Evolutionary conservation across 805 yeast species (phyloP).

Genomic region (Candida broadrunensis): DNA sequence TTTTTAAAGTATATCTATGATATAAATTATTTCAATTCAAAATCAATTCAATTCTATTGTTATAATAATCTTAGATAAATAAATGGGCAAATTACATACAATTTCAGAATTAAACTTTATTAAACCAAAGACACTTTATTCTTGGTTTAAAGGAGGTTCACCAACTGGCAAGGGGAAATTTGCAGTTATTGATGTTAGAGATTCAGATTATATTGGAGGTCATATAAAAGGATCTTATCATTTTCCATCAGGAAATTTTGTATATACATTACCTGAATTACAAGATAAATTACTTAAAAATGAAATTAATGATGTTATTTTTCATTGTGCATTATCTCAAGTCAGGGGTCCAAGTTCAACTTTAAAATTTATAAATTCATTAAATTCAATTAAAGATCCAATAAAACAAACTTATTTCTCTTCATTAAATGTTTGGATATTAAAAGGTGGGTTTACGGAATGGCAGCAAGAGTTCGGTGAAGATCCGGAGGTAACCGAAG

Average conservation of each 20-base stretch:
- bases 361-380: constrained; percentile 50
- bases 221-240: constrained; percentile 57
- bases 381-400: constrained; percentile 28
- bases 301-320: constrained; percentile 55
- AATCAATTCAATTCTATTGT: too few relatives aligned
- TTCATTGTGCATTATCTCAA: constrained; percentile 90
- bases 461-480: constrained; percentile 81
- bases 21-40: too few relatives aligned
- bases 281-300: constrained; percentile 26
- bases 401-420: constrained; percentile 20
- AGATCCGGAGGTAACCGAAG: constrained; percentile 61
- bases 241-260: constrained; percentile 51
- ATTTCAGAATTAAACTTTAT: constrained; percentile 46
- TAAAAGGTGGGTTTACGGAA: constrained; percentile 78
- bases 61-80: too few relatives aligned
- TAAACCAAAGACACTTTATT: constrained; percentile 41
- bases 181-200: constrained; percentile 80
- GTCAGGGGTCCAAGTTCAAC: constrained; percentile 91
- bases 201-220: constrained; percentile 78
- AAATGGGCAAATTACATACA: constrained; percentile 16
- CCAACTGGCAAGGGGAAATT: constrained; percentile 40
- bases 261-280: constrained; percentile 35
- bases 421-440: constrained; percentile 58
- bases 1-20: too few relatives aligned
- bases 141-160: constrained; percentile 44